Conservation (phyloP, 768 basidiomycete species). For the Psilocybe cubensis region DNA sequence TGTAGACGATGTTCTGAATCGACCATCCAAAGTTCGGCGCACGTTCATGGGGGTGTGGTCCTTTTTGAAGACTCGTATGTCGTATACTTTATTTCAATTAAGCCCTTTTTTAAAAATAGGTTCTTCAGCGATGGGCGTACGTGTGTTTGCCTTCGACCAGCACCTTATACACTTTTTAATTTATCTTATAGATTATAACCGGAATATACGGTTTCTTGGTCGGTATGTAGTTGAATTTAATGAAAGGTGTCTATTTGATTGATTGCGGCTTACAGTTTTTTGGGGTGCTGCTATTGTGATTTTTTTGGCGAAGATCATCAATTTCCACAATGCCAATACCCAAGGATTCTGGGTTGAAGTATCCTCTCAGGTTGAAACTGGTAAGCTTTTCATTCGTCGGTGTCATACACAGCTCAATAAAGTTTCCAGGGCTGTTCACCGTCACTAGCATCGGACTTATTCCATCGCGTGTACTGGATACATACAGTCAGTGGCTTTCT, state of each 20-base stretch:
- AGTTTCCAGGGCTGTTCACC: slow-evolving; percentile 66
- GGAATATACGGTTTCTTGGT: slow-evolving; percentile 81
- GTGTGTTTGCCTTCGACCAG: slow-evolving; percentile 23
- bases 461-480: slow-evolving; percentile 75
- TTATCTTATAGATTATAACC: slow-evolving; percentile 50
- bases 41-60: slow-evolving; percentile 76
- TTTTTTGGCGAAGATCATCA: slow-evolving; percentile 69
- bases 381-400: slow-evolving; percentile 35
- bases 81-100: not conserved
- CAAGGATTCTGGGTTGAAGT: slow-evolving; percentile 87
- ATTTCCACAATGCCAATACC: slow-evolving; percentile 65
- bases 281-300: slow-evolving; percentile 88
- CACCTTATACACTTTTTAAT: slow-evolving; percentile 5
- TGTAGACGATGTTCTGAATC: slow-evolving; percentile 74
- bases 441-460: slow-evolving; percentile 81
- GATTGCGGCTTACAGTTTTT: slow-evolving; percentile 52
- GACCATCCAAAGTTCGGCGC: slow-evolving; percentile 60
- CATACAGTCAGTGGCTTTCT: slow-evolving; percentile 57
- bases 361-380: slow-evolving; percentile 76
- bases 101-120: not conserved
- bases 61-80: slow-evolving; percentile 82
- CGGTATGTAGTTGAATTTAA: slow-evolving; percentile 39
- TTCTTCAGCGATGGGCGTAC: slow-evolving; percentile 65
- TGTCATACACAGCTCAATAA: not conserved
- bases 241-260: slow-evolving; percentile 3